Evolutionary conservation across 805 yeast genomes (phyloP), one percentile per base, ranked within the genome.

Genomic region (Candida golubevii): DNA sequence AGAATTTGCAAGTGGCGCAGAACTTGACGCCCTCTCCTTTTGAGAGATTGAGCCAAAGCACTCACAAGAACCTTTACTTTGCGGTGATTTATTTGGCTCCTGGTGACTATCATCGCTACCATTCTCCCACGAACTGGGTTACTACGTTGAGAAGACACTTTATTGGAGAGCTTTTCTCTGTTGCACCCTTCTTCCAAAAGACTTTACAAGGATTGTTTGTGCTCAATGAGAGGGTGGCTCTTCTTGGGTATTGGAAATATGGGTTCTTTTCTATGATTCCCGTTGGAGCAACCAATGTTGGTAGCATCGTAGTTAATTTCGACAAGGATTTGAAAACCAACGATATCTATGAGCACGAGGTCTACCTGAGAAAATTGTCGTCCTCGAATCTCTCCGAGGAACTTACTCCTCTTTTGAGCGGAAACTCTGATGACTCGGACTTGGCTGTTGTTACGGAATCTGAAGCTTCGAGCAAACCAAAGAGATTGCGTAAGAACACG

Each of bases 251-350:
- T 58, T 93, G 99, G 99, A 87, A 85, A 61, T 78, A 93, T 62
- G 99, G 99, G 0, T 93, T 93, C 57, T 93, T 93, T 69, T 84
- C 95, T 52, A 93, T 93, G 99, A 91, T 96, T 0, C 97, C 99
- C 0, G 99, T 93, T 10, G 99, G 99, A 11, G 99, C 99, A 23
- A 93, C 99, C 2, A 93, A 93, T 66, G 99, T 93, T 28, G 99
- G 99, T 6, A 85, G 95, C 57, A 93, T 93, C 53, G 82, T 85
- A 47, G 76, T 93, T 53, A 88, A 90, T 60, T 93, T 93, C 58
- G 99, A 93, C 66, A 83, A 84, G 66, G 90, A 87, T 58, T 77
- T 93, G 58, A 77, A 83, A 33, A 93, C 99, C 11, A 93, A 93
- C 63, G 82, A 80, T 29, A 74, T 76, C 36, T 81, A 79, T 54